A percentile compares a stretch with the other conserved stretches of the same genome.
phyloP scores from a whole-genome alignment of 2,329 filamentous ascomycete species.

The Coniochaeta sp. region DNA sequence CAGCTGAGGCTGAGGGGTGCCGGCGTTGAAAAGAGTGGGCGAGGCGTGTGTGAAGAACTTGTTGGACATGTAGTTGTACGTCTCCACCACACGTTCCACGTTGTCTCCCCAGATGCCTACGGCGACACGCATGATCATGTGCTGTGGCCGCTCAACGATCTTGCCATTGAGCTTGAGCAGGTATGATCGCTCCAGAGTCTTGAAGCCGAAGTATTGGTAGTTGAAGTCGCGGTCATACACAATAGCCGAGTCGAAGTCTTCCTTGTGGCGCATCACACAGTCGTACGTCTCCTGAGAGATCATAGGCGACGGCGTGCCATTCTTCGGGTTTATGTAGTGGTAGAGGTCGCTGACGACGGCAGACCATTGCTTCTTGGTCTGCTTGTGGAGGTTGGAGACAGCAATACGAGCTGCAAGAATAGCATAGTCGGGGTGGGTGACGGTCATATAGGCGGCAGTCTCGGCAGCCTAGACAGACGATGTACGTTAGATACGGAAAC shows the following conservation, averaged over 20 bases:
- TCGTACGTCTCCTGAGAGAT: slow-evolving; percentile 89
- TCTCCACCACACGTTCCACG: slow-evolving; percentile 91
- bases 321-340: slow-evolving; percentile 94
- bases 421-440: slow-evolving; percentile 97
- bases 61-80: slow-evolving; percentile 97
- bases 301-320: slow-evolving; percentile 78
- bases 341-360: slow-evolving; percentile 88
- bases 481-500: slow-evolving; percentile 3
- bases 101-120: slow-evolving; percentile 95
- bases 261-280: slow-evolving; percentile 89
- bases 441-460: slow-evolving; percentile 99
- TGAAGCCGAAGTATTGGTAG: slow-evolving; percentile 99
- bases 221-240: slow-evolving; percentile 99
- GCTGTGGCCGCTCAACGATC: slow-evolving; percentile 93
- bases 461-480: slow-evolving; percentile 69
- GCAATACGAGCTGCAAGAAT: slow-evolving; percentile 97
- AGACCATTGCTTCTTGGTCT: slow-evolving; percentile 99
- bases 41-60: slow-evolving; percentile 99
- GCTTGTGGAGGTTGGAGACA: slow-evolving; percentile 99
- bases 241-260: slow-evolving; percentile 96
- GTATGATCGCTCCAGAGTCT: slow-evolving; percentile 96
- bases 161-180: slow-evolving; percentile 92
- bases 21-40: slow-evolving; percentile 95
- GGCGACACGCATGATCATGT: slow-evolving; percentile 99
- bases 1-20: slow-evolving; percentile 88